Evolutionary conservation across 768 basidiomycete genomes (phyloP), one percentile per base, ranked within the genome.

Genomic region (Vishniacozyma victoriae): DNA sequence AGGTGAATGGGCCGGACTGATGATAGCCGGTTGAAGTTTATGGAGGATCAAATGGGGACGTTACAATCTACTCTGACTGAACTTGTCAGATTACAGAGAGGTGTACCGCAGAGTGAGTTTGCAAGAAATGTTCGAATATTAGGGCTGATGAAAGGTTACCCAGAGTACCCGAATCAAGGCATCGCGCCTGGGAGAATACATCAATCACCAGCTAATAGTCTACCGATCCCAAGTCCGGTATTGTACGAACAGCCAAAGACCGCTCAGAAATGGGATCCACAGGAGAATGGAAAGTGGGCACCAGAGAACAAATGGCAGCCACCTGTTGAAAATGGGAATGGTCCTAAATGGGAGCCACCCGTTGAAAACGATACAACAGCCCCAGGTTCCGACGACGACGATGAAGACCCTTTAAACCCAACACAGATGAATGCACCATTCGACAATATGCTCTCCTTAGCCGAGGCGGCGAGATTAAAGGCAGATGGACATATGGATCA

Each of bases 381-480:
- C 24, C 54, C 27, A 9, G 25, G n/a, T 0, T 56, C 57, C 13
- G 59, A 60, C 14, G 59, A 63, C 27, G 59, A 67, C 19, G 60
- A 58, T 6, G 50, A 50, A 14, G 61, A 67, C 18, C 57, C 44
- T 6, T 38, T 58, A 11, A 36, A 35, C 27, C 50, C 45, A 5
- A 44, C 25, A n/a, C 22, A 35, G 22, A 37, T 50, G 15, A 39
- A 44, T 14, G 59, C 53, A 1, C 61, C 64, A 4, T 63, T 58
- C 59, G 50, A 55, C 25, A 63, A 57, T 29, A 67, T 67, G 64
- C 38, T 61, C 12, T 60, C 57, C 16, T 53, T 67, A 5, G 64
- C 61, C 12, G 64, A 67, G 41, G 64, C 62, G 2, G 64, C 64
- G 1, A 45, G 64, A 26, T 38, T 67, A n/a, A 57, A 61, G 29